Percentiles rank a stretch among this genome's conserved stretches.
Evolutionary conservation across 495 filamentous ascomycete species (phyloP).

Genomic region (Neurospora sp.): DNA sequence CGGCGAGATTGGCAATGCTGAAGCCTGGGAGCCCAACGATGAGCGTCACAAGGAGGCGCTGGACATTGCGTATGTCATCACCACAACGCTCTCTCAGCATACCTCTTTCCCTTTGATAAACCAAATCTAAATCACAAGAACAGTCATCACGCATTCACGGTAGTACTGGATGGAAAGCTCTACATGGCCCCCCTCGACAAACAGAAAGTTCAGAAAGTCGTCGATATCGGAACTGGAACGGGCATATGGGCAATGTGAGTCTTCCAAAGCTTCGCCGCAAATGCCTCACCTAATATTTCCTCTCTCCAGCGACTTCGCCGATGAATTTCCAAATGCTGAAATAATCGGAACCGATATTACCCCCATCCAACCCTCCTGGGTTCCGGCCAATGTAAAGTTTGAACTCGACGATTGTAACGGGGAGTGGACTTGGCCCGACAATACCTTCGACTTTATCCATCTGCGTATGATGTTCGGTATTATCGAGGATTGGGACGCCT

Average conservation of each 20-base stretch:
- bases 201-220: conserved; percentile 21
- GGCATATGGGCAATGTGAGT: conserved; percentile 30
- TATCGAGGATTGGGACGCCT: conserved; percentile 41
- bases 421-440: conserved; percentile 34
- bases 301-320: conserved; percentile 38
- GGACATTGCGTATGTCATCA: conserved; percentile 20
- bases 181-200: conserved; percentile 37
- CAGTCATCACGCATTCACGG: conserved; percentile 10
- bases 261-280: too few species aligned
- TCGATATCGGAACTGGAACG: conserved; percentile 31
- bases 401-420: conserved; percentile 39
- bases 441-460: conserved; percentile 50
- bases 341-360: conserved; percentile 44
- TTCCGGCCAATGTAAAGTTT: conserved; percentile 38
- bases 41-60: conserved; percentile 11
- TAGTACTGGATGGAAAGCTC: conserved; percentile 41
- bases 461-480: conserved; percentile 38
- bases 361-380: conserved; percentile 28
- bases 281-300: not conserved
- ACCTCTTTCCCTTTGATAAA: too few species aligned
- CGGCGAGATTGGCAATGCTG: conserved; percentile 6
- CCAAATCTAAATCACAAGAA: not conserved
- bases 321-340: conserved; percentile 34
- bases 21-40: conserved; percentile 18
- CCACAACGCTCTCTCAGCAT: not conserved